These are phyloP conservation scores for Volvox africanus DNA, from an alignment of 139 green algal species.

Conservation along the genomic window DNA sequence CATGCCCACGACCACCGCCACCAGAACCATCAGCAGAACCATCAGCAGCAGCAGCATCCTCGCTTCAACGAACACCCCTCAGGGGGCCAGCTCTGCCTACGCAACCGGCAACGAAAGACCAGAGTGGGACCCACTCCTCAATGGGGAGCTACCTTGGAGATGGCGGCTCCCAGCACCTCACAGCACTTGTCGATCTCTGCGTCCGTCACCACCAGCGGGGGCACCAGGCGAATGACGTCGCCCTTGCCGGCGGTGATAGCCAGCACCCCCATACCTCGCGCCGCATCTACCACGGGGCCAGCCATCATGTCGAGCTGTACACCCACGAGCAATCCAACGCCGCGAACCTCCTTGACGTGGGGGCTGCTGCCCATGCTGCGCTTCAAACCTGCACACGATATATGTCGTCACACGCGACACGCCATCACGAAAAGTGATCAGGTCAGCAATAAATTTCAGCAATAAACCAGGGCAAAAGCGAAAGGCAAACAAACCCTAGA, in stretches of 20 bases:
- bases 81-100: too few species aligned
- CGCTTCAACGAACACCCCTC: too few species aligned
- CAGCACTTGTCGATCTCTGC: constrained; percentile 86
- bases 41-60: background rate
- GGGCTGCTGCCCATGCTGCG: constrained; percentile 77
- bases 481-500: too few species aligned
- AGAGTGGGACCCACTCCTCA: background rate
- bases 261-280: constrained; percentile 87
- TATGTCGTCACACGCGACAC: too few species aligned
- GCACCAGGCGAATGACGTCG: constrained; percentile 95
- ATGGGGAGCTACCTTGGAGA: constrained; percentile 30
- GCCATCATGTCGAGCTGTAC: constrained; percentile 93
- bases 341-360: constrained; percentile 92
- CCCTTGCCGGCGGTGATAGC: constrained; percentile 94
- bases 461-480: too few species aligned
- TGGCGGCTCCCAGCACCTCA: constrained; percentile 50
- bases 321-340: constrained; percentile 91
- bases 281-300: constrained; percentile 78
- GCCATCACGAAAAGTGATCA: too few species aligned
- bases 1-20: background rate
- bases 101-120: background rate
- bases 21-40: background rate
- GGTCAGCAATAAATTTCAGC: too few species aligned
- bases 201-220: constrained; percentile 91
- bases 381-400: constrained; percentile 61